Evolutionary conservation across 2,329 filamentous ascomycete genomes (phyloP), one percentile per base, ranked within the genome.

Genomic region (Cercospora zeae-maydis): DNA sequence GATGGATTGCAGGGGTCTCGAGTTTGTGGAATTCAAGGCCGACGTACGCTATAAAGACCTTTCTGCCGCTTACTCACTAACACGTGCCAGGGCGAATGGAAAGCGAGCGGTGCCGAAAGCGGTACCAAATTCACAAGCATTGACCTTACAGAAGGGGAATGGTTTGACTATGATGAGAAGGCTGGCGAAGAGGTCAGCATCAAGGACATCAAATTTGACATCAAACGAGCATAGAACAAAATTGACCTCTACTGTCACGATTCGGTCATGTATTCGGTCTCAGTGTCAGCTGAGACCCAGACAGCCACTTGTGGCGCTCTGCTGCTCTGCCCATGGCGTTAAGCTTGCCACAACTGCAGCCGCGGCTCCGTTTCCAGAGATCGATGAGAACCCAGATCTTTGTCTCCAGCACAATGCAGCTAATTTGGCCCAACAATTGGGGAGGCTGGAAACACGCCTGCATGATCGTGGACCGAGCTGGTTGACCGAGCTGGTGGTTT

Each of bases 151-250:
- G 95, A 99, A 30, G 93, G 91, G 27, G 95, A 99, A 72, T 99
- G 95, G 95, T 99, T 90, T 77, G 93, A 98, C 71, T 99, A 98
- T 56, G 93, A 98, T 70, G 93, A 98, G 78, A 97, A 98, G 81
- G 84, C 91, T 0, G 84, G 88, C 0, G 91, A 96, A 55, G 93
- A 98, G 77, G 93, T 97, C 52, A 95, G 91, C 76, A 92, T 97
- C 75, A 93, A 92, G 75, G 91, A 95, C 31, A 77, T 96, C 60
- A 90, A 86, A 65, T 99, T 92, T 92, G 88, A 92, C 69, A 89
- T 99, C 69, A 84, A 85, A 67, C 83, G 92, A 68, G 85, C 87
- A 27, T 61, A 60, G 30, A 58, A 19, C 2, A 24, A 16, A 39
- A 36, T 24, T 16, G 2, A n/a, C 31, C 13, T 14, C 36, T 95